phyloP scores from a whole-genome alignment of 106 monocot genomes.

The Apostasia shenzhenica region DNA sequence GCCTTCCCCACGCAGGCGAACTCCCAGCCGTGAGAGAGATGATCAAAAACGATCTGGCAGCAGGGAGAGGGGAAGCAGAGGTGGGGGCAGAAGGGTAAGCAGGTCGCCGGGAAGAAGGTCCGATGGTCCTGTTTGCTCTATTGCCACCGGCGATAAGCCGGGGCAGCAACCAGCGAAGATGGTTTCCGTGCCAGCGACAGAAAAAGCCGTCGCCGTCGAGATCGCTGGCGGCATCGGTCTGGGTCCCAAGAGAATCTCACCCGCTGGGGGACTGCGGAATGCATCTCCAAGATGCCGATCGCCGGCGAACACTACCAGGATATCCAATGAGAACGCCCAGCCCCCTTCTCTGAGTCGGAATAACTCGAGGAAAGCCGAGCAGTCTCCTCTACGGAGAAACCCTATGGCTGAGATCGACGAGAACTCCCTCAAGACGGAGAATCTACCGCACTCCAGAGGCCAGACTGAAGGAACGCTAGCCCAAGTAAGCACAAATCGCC shows the following conservation, averaged over 20 bases:
- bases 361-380: conserved; percentile 79
- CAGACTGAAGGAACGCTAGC: not conserved
- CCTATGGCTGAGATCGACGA: conserved; percentile 86
- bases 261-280: conserved; percentile 11
- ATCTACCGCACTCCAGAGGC: too few relatives aligned
- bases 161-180: conserved; percentile 59
- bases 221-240: not conserved
- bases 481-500: conserved; percentile 2
- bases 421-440: conserved; percentile 22
- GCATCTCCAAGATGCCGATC: conserved; percentile 53
- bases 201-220: conserved; percentile 20
- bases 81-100: conserved; percentile 45
- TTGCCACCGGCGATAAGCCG: conserved; percentile 17
- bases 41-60: conserved; percentile 50
- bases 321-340: conserved; percentile 40
- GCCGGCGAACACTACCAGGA: conserved; percentile 25
- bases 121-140: conserved; percentile 16
- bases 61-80: conserved; percentile 43
- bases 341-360: conserved; percentile 63
- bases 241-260: conserved; percentile 2
- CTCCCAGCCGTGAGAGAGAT: conserved; percentile 52
- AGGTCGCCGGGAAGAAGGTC: conserved; percentile 72
- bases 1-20: conserved; percentile 58
- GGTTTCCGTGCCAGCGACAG: conserved; percentile 77
- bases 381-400: conserved; percentile 62